Percentiles rank a stretch among this genome's conserved stretches.
Conservation (phyloP, 257 asterid genomes). For the Coffea eugenioides region DNA sequence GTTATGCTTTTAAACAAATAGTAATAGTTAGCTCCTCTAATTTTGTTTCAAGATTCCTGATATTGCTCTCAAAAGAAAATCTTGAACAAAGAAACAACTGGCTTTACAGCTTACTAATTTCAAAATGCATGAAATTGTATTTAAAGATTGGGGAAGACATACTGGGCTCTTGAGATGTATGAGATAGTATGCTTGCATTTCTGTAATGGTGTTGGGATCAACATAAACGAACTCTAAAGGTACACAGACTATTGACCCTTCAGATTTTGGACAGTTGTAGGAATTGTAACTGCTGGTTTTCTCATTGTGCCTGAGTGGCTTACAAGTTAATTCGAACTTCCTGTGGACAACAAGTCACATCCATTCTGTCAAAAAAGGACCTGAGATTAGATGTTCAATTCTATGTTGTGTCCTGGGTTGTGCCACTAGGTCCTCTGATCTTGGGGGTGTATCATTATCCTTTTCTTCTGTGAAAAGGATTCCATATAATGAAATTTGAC, state of each 20-base stretch:
- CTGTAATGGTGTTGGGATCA: neutral
- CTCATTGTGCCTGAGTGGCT: neutral
- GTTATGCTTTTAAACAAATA: neutral
- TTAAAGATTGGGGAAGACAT: neutral
- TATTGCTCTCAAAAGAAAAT: neutral
- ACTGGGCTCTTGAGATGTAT: neutral
- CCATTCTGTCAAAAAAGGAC: neutral
- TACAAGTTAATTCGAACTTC: neutral
- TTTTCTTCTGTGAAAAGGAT: neutral
- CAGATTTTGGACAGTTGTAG: neutral
- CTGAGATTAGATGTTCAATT: neutral
- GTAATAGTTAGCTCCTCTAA: neutral
- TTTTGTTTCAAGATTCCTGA: neutral
- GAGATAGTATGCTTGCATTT: neutral
- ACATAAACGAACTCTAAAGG: neutral
- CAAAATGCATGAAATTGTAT: neutral
- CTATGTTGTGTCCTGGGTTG: neutral
- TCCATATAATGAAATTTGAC: neutral
- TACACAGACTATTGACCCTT: neutral
- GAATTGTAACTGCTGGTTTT: neutral
- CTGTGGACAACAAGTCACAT: neutral
- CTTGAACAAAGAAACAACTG: neutral
- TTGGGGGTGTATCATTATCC: neutral
- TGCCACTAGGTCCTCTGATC: neutral
- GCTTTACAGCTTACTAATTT: neutral